These are phyloP conservation scores for Centella asiatica DNA, from an alignment of 129 eudicot species.

Conservation along the genomic window DNA sequence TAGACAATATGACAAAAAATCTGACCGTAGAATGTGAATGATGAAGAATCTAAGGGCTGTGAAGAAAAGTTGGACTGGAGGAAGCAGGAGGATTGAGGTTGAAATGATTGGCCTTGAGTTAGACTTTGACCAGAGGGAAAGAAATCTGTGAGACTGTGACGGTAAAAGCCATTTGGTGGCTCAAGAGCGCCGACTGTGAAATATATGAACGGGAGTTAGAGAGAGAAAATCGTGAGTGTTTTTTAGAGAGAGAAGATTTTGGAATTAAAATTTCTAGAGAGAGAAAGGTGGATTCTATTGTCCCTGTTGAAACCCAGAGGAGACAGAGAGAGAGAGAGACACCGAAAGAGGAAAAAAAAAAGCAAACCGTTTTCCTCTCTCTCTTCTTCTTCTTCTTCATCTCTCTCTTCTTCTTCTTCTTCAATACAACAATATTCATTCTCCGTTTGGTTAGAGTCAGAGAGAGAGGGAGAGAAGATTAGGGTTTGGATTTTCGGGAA, in stretches of 20 bases:
- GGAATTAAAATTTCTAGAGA: conserved; percentile 14
- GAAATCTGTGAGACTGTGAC: background rate
- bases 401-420: background rate
- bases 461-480: conserved; percentile 17
- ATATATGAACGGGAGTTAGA: conserved; percentile 17
- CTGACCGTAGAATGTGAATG: conserved; percentile 12
- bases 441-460: background rate
- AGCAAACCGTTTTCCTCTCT: conserved; percentile 13
- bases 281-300: conserved; percentile 36
- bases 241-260: background rate
- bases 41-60: conserved; percentile 19
- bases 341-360: background rate
- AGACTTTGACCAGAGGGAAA: conserved; percentile 30
- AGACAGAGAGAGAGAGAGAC: conserved; percentile 15
- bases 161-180: conserved; percentile 12
- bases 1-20: too few relatives aligned
- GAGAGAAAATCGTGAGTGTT: background rate
- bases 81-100: too few relatives aligned
- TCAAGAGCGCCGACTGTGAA: conserved; percentile 8
- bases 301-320: conserved; percentile 5
- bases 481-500: conserved; percentile 16
- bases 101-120: conserved; percentile 18
- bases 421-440: background rate
- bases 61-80: conserved; percentile 20
- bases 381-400: too few relatives aligned